Base-by-base conservation (phyloP, 2,329 filamentous ascomycete genomes). In the Hypoxylon sp. region DNA sequence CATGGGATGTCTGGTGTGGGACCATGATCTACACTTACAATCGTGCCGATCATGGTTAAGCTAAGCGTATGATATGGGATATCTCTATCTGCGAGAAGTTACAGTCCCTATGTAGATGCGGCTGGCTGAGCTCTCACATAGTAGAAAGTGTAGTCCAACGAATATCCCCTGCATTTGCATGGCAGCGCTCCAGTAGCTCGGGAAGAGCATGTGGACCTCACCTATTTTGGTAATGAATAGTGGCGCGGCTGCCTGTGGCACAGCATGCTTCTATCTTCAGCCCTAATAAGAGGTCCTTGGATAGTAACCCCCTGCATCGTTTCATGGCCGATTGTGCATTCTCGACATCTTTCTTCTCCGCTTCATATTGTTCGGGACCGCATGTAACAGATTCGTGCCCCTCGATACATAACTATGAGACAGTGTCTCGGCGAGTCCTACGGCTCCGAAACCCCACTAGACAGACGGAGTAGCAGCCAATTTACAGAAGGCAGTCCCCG, bases 291-390 rank as follows among this genome's bases (percentile, higher is more conserved):
- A 18, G 6, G 18, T 40, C 36, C 36, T 40, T 16, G n/a, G 18
- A 6, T 40, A 14, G 36, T 14, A 2, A 8, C 46, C 40, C 40
- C 44, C 44, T 55, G 40, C 42, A 33, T 50, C 26, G 26, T 55
- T 50, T 40, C 42, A 40, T 46, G 8, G 28, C 38, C n/a, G 18
- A 14, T 28, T 28, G 36, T 36, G 12, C 24, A 22, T 44, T 30
- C 45, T 46, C 45, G 22, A 32, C 14, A 33, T 18, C 26, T 33
- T 56, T 46, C 30, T 11, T 22, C 28, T 48, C 33, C 22, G 4
- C 3, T 33, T 16, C 4, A 55, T 28, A 20, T 55, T 26, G 22
- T 50, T 64, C 61, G 61, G 61, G 49, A 36, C 54, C 54, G 54
- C 16, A 55, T 55, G 54, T 44, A 50, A 64, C 55, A 33, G 11